phyloP scores from a whole-genome alignment of 2,329 filamentous ascomycete species.

The Rachicladosporium sp. region DNA sequence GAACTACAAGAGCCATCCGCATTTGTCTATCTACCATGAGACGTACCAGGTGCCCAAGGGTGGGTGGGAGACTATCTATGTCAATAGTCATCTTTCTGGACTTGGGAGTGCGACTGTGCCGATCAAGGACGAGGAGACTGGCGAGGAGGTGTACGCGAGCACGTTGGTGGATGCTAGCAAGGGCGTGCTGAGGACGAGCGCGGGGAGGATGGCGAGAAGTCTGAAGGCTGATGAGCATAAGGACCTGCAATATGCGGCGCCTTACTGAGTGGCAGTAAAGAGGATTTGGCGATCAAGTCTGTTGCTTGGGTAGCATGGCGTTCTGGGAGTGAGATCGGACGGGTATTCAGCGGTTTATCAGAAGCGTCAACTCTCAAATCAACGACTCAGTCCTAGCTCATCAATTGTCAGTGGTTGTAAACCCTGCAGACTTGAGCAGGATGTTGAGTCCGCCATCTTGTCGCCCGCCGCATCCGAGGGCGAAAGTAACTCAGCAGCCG shows the following conservation, averaged over 20 bases:
- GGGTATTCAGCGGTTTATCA: too few relatives aligned
- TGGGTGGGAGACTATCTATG: conserved; percentile 41
- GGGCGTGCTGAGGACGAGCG: conserved; percentile 21
- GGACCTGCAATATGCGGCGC: neutral
- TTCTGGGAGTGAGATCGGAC: too few relatives aligned
- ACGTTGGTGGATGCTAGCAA: conserved; percentile 24
- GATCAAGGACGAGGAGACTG: conserved; percentile 11
- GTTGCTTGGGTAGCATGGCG: neutral
- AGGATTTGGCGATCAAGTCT: neutral
- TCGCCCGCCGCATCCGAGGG: too few relatives aligned
- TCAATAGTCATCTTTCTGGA: conserved; percentile 26
- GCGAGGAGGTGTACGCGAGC: conserved; percentile 17
- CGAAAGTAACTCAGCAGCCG: too few relatives aligned
- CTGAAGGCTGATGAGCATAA: conserved; percentile 17
- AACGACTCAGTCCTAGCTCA: too few relatives aligned
- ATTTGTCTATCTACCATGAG: conserved; percentile 45
- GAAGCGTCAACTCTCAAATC: too few relatives aligned
- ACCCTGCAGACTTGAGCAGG: too few relatives aligned
- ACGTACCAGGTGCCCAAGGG: conserved; percentile 34
- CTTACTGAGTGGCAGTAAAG: too few relatives aligned
- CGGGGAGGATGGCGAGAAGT: conserved; percentile 21
- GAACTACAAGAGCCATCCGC: conserved; percentile 21
- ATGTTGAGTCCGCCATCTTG: too few relatives aligned
- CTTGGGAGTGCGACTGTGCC: conserved; percentile 19
- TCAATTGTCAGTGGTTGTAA: too few relatives aligned